These are phyloP conservation scores for Globisporangium nodosum DNA, from an alignment of 352 stramenopile species.

Conservation along the genomic window DNA sequence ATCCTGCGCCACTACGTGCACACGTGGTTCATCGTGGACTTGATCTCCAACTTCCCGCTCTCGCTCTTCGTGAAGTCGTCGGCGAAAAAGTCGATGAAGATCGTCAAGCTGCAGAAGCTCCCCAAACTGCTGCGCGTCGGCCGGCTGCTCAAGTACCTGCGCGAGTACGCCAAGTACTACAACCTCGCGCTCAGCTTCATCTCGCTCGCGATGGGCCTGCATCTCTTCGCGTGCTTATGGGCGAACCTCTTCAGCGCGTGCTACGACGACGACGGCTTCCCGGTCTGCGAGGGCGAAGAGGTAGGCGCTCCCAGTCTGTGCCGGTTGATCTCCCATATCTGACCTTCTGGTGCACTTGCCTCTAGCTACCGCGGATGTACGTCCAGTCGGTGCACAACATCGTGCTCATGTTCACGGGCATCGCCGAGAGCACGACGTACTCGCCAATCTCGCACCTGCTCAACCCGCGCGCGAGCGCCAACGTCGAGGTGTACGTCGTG, in stretches of 20 bases:
- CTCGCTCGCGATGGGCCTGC: constrained; percentile 54
- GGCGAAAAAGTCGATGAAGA: constrained; percentile 68
- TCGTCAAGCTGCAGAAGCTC: constrained; percentile 83
- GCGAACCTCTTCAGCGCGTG: constrained; percentile 68
- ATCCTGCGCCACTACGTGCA: constrained; percentile 64
- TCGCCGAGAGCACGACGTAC: constrained; percentile 59
- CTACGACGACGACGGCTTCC: constrained; percentile 18
- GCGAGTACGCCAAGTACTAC: constrained; percentile 84
- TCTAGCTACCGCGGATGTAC: constrained; percentile 56
- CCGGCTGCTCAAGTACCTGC: constrained; percentile 67
- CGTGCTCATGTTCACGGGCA: constrained; percentile 78
- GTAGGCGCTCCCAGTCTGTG: constrained; percentile 10
- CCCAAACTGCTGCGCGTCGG: constrained; percentile 75
- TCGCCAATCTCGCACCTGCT: constrained; percentile 44
- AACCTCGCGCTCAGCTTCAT: constrained; percentile 71
- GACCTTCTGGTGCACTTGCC: neutral
- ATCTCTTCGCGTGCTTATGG: constrained; percentile 74
- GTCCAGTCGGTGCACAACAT: constrained; percentile 70
- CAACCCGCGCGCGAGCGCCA: constrained; percentile 34
- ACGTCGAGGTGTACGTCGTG: constrained; percentile 49
- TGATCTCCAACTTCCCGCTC: constrained; percentile 82
- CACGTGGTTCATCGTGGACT: constrained; percentile 80
- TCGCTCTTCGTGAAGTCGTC: constrained; percentile 52
- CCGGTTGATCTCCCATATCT: neutral
- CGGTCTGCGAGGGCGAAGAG: constrained; percentile 30